Conservation (phyloP, 2,329 filamentous ascomycete species). For the Coniella vitis region DNA sequence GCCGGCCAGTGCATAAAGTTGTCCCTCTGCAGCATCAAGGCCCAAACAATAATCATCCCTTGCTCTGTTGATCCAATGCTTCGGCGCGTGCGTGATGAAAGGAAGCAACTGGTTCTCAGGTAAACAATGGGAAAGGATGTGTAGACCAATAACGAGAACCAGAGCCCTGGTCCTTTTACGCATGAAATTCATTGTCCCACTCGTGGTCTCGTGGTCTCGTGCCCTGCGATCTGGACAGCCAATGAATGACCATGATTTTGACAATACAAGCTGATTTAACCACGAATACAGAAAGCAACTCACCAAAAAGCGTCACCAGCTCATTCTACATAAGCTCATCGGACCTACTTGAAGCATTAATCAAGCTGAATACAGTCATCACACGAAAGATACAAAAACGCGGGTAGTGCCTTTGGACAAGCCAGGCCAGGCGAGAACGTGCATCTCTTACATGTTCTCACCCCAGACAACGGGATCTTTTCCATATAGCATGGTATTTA, state of each 20-base stretch:
- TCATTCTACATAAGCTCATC: conserved; percentile 18
- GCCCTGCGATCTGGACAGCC: conserved; percentile 12
- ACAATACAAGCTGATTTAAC: too few relatives aligned
- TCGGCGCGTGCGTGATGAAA: too few relatives aligned
- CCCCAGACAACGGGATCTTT: conserved; percentile 18
- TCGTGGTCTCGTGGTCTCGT: conserved; percentile 18
- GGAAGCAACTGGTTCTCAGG: too few relatives aligned
- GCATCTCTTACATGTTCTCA: conserved; percentile 10
- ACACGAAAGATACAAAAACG: background rate
- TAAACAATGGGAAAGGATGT: background rate
- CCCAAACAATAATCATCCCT: conserved; percentile 33
- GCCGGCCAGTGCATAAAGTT: conserved; percentile 35
- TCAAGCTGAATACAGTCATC: background rate
- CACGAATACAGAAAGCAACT: background rate
- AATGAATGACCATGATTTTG: too few relatives aligned
- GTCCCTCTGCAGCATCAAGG: conserved; percentile 37
- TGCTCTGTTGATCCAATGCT: too few relatives aligned
- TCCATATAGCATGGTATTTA: conserved; percentile 17
- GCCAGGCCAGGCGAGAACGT: too few relatives aligned
- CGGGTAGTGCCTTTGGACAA: background rate
- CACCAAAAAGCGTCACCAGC: conserved; percentile 18
- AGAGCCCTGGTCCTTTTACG: too few relatives aligned
- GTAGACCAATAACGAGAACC: too few relatives aligned
- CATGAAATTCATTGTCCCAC: conserved; percentile 17
- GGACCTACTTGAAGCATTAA: background rate